Conservation (phyloP, 1,284 basidiomycete genomes). For the Rhodotorula sp. region DNA sequence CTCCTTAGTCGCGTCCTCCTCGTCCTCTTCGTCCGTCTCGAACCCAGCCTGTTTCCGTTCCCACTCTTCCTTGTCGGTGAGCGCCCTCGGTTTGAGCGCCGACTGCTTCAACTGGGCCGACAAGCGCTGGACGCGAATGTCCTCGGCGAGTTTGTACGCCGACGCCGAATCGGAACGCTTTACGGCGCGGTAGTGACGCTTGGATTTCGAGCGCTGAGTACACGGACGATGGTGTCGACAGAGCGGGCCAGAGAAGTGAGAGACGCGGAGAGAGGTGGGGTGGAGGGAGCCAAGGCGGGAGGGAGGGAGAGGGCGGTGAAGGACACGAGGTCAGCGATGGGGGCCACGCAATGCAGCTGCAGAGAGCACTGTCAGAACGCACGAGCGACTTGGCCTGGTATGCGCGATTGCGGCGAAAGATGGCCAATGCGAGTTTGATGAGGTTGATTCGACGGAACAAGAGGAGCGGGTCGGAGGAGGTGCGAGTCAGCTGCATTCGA, state of each 20-base stretch:
- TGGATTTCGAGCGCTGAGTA: slow-evolving; percentile 52
- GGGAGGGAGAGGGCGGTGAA: neutral
- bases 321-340: neutral
- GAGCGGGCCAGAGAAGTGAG: neutral
- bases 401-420: no score
- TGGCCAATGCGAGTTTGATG: no score
- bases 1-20: slow-evolving; percentile 46
- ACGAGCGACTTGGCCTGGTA: slow-evolving; percentile 8
- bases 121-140: slow-evolving; percentile 76
- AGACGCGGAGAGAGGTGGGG: neutral
- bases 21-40: slow-evolving; percentile 54
- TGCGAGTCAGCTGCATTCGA: no score
- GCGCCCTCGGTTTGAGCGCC: slow-evolving; percentile 51
- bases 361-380: neutral
- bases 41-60: slow-evolving; percentile 45
- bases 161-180: slow-evolving; percentile 66
- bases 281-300: neutral
- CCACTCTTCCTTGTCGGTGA: slow-evolving; percentile 46
- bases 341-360: neutral
- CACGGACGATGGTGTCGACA: neutral
- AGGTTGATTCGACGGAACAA: neutral
- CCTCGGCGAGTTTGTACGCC: slow-evolving; percentile 65
- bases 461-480: no score
- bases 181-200: slow-evolving; percentile 76
- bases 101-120: slow-evolving; percentile 61